phyloP scores from a whole-genome alignment of 306 rosid species.

The Astragalus membranaceus region DNA sequence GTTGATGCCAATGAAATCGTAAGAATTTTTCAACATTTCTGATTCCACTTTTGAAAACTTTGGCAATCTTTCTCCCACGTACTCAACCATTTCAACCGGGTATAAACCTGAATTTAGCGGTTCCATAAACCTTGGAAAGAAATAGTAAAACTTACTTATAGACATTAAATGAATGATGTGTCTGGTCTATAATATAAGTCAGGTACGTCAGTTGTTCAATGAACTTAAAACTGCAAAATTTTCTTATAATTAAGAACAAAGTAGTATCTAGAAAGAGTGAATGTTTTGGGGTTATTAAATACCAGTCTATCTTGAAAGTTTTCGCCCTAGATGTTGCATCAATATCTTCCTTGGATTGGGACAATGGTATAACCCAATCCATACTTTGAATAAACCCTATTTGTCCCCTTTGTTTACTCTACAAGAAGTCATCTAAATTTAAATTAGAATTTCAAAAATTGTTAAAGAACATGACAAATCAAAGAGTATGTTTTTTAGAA shows the following conservation, averaged over 20 bases:
- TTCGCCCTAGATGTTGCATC: conserved; percentile 21
- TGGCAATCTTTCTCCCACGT: background rate
- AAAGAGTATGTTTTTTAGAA: too few relatives aligned
- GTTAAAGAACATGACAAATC: too few relatives aligned
- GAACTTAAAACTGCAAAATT: too few relatives aligned
- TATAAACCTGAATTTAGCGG: conserved; percentile 25
- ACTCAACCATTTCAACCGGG: conserved; percentile 6
- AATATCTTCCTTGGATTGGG: conserved; percentile 7
- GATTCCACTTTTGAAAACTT: background rate
- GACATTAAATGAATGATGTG: too few relatives aligned
- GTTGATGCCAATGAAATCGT: background rate
- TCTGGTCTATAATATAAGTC: too few relatives aligned
- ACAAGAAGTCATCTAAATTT: background rate
- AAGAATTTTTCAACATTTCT: background rate
- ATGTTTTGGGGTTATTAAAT: background rate
- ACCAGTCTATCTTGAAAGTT: conserved; percentile 29
- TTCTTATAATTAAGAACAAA: too few relatives aligned
- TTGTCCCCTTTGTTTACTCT: conserved; percentile 26
- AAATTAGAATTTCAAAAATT: background rate
- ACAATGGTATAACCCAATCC: conserved; percentile 24
- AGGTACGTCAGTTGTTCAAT: too few relatives aligned
- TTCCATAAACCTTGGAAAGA: background rate
- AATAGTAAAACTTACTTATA: background rate
- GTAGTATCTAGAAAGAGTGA: background rate
- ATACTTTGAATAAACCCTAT: conserved; percentile 24